A percentile compares a stretch with the other conserved stretches of the same genome.
Conservation (phyloP, 148 eudicot species). For the Camellia sinensis region DNA sequence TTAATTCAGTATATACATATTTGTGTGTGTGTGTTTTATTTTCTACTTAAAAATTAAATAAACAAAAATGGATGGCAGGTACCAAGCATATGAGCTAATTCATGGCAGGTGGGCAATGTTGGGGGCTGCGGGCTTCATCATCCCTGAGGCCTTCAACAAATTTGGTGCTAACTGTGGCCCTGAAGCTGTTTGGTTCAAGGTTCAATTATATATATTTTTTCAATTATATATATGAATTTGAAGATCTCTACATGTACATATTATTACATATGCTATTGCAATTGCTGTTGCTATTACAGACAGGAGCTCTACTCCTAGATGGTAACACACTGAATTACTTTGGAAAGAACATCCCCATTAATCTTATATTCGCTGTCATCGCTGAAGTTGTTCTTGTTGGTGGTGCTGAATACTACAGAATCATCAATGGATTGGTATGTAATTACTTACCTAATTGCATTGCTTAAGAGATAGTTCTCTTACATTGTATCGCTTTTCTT, state of each 20-base stretch:
- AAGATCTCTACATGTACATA: background rate
- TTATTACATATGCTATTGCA: no score
- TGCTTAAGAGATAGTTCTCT: no score
- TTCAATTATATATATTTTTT: background rate
- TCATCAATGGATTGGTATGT: conserved; percentile 84
- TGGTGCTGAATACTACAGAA: conserved; percentile 98
- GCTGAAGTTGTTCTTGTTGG: conserved; percentile 95
- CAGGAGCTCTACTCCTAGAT: conserved; percentile 89
- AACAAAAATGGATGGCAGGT: conserved; percentile 30
- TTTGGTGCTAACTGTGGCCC: conserved; percentile 98
- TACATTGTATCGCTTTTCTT: background rate
- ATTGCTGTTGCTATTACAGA: conserved; percentile 36
- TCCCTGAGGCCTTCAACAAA: conserved; percentile 99
- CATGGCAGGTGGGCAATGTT: conserved; percentile 99
- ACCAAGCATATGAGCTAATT: conserved; percentile 85
- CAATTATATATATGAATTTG: no score
- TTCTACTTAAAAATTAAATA: background rate
- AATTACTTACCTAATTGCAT: background rate
- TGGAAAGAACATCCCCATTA: conserved; percentile 91
- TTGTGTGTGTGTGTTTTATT: no score
- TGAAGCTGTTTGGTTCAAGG: conserved; percentile 99
- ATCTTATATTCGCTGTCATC: conserved; percentile 64
- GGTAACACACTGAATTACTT: conserved; percentile 97
- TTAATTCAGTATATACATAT: background rate
- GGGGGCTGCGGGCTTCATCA: conserved; percentile 93